These are phyloP conservation scores for Pyricularia grisea DNA, from an alignment of 2,329 filamentous ascomycete species.

Conservation along the genomic window DNA sequence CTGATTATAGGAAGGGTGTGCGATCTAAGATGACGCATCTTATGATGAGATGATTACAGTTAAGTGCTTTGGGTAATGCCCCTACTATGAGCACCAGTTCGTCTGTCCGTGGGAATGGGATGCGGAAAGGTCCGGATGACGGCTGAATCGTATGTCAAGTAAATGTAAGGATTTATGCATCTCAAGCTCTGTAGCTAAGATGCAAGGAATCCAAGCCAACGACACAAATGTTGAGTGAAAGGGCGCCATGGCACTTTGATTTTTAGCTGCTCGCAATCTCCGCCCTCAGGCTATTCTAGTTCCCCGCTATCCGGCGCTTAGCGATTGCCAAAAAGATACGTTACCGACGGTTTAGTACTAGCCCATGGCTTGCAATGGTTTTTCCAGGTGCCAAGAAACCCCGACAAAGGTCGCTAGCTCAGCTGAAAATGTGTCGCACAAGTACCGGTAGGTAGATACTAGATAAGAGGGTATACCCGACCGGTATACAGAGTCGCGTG, in stretches of 20 bases:
- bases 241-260: background rate
- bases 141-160: background rate
- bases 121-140: background rate
- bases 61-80: background rate
- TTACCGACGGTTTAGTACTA: background rate
- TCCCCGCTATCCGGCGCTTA: background rate
- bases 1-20: background rate
- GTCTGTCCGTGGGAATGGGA: background rate
- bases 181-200: background rate
- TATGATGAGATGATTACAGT: background rate
- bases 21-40: background rate
- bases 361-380: background rate
- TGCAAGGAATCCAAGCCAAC: background rate
- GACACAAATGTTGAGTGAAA: background rate
- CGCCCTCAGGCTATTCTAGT: too few relatives aligned
- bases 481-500: too few relatives aligned
- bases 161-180: background rate
- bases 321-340: background rate
- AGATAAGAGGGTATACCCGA: background rate
- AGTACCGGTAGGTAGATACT: background rate
- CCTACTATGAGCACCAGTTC: background rate
- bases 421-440: background rate
- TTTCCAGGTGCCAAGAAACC: background rate
- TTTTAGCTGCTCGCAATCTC: background rate
- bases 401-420: background rate